Evolutionary conservation across 768 basidiomycete species (phyloP), one percentile per base, ranked within the genome.

Genomic region (Chalciporus chontae): DNA sequence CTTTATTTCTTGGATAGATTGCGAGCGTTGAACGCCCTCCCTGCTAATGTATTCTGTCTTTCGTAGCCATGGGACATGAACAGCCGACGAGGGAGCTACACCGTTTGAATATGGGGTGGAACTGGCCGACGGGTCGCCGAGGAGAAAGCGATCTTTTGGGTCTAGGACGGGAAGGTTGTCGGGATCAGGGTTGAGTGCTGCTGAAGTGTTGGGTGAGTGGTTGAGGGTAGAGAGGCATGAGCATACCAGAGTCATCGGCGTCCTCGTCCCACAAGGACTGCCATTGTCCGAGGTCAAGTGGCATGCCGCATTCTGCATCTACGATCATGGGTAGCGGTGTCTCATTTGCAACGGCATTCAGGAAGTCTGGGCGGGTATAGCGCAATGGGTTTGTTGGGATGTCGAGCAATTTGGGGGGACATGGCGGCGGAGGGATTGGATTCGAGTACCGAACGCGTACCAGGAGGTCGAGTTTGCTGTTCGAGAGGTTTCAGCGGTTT

Each of bases 261-360:
- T 81, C 81, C 52, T 91, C 88, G 43, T 87, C 83, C 90, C 88
- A 94, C 15, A 95, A 70, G 31, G 81, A 86, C 47, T 87, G 85
- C 77, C 84, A 94, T 47, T 77, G 80, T 15, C 87, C 86, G 41
- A 95, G 71, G 65, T 98, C 91, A 21, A 99, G 70, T 0, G 94
- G 94, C 94, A 99, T 94, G 0, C 96, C 96, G 57, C 86, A 87
- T 66, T 99, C 96, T 1, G 90, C 91, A 59, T 99, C 96, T 1
- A 97, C 87, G 56, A 98, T 87, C 91, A 98, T 94, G 0, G 96
- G 95, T 17, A 96, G 66, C 0, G 89, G 87, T 10, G 84, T 81
- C 42, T 91, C 90, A 46, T 84, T 82, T 0, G 89, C 87, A 32
- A 96, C 72, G 6, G 84, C 78, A 53, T 89, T 81, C 31, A 94